Base-by-base conservation (phyloP, 352 stramenopile genomes). In the Globisporangium cederbergense region DNA sequence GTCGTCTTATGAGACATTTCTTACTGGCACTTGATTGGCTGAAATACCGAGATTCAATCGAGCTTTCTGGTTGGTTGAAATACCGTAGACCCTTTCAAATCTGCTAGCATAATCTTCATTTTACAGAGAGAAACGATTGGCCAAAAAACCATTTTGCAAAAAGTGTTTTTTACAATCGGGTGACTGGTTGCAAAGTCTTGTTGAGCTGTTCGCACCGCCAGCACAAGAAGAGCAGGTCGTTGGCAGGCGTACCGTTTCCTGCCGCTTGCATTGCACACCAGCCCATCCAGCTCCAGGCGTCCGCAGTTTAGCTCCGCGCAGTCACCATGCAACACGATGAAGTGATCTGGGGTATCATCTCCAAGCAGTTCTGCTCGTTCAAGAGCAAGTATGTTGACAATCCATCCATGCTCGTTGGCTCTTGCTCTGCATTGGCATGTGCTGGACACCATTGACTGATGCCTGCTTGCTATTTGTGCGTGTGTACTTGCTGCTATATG, bases 301-400 rank as follows among this genome's bases (percentile, higher is more conserved):
- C 36, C 36, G 1, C 51, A 13, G 28, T 20, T 6, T 20, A 57
- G 28, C 51, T 57, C 13, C 28, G 8, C 51, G 22, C 5, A 20
- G 36, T 47, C 61, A 82, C 67, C 58, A 98, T 98, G 91, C 89
- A 98, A 78, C 88, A 98, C 74, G 98, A 99, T 78, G 97, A 99
- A 85, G 89, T 99, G 52, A 99, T 99, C 72, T 99, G 98, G 98
- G 77, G 97, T 67, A 89, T 99, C 58, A 98, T 99, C 75, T 98
- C 98, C 69, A 91, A 99, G 75, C 88, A 98, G 76, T 99, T 99
- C 75, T 99, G 98, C 86, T 99, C 96, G 47, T 99, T 98, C 84
- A 99, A 99, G 89, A 96, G 86, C 68, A 98, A 97, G 79, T 90
- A 84, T 54, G 72, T 75, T n/a, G 18, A 2, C 14, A 34, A 16